Conservation (phyloP, 2,329 filamentous ascomycete genomes). For the Claviceps digitariae region DNA sequence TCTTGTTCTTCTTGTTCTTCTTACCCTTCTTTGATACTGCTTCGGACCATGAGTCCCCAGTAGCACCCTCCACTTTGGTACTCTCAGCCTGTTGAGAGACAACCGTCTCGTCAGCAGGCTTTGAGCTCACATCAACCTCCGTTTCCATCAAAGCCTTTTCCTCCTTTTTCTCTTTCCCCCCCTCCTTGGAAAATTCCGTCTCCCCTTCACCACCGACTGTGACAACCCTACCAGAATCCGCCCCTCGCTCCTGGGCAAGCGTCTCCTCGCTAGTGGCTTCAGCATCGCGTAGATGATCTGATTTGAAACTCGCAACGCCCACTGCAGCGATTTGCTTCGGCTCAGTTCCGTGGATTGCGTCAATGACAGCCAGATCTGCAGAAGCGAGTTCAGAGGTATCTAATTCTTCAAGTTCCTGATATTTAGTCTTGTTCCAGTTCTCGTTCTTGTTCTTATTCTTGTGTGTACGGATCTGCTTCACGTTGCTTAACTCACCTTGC, state of each 20-base stretch:
- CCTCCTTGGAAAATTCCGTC: slow-evolving; percentile 12
- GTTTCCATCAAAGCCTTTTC: slow-evolving; percentile 6
- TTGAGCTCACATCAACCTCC: slow-evolving; percentile 8
- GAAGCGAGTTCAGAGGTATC: slow-evolving; percentile 15
- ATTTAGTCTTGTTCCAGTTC: slow-evolving; percentile 20
- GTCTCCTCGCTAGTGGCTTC: slow-evolving; percentile 1
- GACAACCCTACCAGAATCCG: slow-evolving; percentile 3
- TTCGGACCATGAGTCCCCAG: slow-evolving; percentile 3
- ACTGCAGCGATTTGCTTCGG: background rate
- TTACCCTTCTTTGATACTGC: slow-evolving; percentile 15
- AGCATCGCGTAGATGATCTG: background rate
- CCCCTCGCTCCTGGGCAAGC: background rate
- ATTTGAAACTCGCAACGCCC: background rate
- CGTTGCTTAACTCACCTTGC: slow-evolving; percentile 16
- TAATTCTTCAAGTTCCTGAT: slow-evolving; percentile 14
- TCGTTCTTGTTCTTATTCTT: slow-evolving; percentile 22
- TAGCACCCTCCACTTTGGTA: slow-evolving; percentile 2
- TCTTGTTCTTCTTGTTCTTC: slow-evolving; percentile 18
- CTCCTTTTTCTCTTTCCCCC: slow-evolving; percentile 19
- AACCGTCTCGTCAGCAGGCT: slow-evolving; percentile 4
- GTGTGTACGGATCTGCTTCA: slow-evolving; percentile 16
- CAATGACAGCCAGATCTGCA: slow-evolving; percentile 2
- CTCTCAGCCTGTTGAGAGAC: slow-evolving; percentile 6
- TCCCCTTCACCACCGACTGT: slow-evolving; percentile 4
- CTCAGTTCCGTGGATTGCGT: background rate